phyloP scores from a whole-genome alignment of 495 filamentous ascomycete genomes.

The Penicillium egyptiacum region DNA sequence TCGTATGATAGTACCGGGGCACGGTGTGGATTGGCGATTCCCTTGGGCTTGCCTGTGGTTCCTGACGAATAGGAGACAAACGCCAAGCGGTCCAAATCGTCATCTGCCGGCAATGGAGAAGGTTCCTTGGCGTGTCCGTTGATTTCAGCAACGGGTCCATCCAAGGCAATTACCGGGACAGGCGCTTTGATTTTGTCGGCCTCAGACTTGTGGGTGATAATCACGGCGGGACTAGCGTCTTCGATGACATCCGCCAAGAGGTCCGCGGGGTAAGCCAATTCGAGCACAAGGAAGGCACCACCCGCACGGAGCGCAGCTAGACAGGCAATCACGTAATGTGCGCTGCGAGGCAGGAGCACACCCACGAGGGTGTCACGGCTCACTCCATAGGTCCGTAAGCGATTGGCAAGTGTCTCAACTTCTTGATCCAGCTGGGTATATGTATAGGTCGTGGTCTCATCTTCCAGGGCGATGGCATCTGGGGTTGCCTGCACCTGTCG shows the following conservation, averaged over 20 bases:
- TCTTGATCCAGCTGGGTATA: conserved; percentile 61
- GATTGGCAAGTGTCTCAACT: conserved; percentile 53
- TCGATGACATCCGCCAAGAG: conserved; percentile 65
- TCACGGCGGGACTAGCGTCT: conserved; percentile 61
- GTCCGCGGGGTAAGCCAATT: conserved; percentile 65
- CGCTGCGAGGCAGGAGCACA: conserved; percentile 63
- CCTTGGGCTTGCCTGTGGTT: conserved; percentile 68
- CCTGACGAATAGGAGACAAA: conserved; percentile 69
- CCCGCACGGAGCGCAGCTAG: conserved; percentile 65
- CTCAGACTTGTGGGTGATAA: conserved; percentile 58
- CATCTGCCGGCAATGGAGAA: conserved; percentile 49
- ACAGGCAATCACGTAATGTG: conserved; percentile 69
- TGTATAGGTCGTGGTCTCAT: conserved; percentile 54
- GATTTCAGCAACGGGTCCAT: conserved; percentile 40
- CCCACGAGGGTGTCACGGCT: conserved; percentile 62
- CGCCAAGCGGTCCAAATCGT: conserved; percentile 63
- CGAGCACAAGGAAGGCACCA: conserved; percentile 68
- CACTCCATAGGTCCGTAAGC: conserved; percentile 58
- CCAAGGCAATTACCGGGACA: conserved; percentile 56
- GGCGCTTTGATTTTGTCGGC: conserved; percentile 55
- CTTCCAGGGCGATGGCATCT: conserved; percentile 60
- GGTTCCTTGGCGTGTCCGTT: conserved; percentile 41
- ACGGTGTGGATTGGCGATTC: conserved; percentile 66
- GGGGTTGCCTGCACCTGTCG: conserved; percentile 59
- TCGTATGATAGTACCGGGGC: conserved; percentile 66